These are phyloP conservation scores for Kalmusia sp. DNA, from an alignment of 2,329 filamentous ascomycete genomes.

Conservation along the genomic window DNA sequence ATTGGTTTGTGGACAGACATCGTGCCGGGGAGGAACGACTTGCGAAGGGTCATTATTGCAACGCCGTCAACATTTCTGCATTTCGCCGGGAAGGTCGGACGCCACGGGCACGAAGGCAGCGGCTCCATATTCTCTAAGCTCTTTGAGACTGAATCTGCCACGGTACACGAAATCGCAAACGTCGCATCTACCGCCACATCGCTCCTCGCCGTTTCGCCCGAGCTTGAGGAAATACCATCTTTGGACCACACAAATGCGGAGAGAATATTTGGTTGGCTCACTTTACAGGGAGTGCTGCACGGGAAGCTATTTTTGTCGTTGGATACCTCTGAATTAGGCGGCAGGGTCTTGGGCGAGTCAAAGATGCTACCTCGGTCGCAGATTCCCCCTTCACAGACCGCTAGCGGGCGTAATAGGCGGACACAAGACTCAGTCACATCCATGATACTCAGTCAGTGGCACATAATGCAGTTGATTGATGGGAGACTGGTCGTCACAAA, in stretches of 20 bases:
- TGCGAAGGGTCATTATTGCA: constrained; percentile 78
- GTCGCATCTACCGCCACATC: constrained; percentile 68
- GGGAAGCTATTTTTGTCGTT: constrained; percentile 75
- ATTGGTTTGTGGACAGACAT: constrained; percentile 86
- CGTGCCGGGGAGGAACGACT: constrained; percentile 71
- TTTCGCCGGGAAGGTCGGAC: constrained; percentile 78
- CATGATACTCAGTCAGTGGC: constrained; percentile 90
- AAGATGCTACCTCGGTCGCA: constrained; percentile 78
- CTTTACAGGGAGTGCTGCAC: constrained; percentile 83
- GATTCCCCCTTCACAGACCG: constrained; percentile 71
- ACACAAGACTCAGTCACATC: constrained; percentile 77
- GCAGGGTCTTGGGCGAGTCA: constrained; percentile 77
- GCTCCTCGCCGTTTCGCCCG: constrained; percentile 77
- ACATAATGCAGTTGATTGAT: constrained; percentile 83
- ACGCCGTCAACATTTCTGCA: constrained; percentile 82
- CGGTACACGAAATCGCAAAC: constrained; percentile 74
- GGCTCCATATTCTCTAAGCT: constrained; percentile 85
- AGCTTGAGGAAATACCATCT: constrained; percentile 60
- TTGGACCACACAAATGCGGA: constrained; percentile 67
- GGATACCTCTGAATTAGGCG: constrained; percentile 69
- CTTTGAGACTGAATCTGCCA: constrained; percentile 85
- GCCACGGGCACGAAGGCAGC: constrained; percentile 76
- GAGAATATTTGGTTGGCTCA: constrained; percentile 88
- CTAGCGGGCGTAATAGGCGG: constrained; percentile 68
- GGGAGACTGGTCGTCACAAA: constrained; percentile 85